phyloP scores from a whole-genome alignment of 495 filamentous ascomycete genomes.

The Sporormia fimetaria region DNA sequence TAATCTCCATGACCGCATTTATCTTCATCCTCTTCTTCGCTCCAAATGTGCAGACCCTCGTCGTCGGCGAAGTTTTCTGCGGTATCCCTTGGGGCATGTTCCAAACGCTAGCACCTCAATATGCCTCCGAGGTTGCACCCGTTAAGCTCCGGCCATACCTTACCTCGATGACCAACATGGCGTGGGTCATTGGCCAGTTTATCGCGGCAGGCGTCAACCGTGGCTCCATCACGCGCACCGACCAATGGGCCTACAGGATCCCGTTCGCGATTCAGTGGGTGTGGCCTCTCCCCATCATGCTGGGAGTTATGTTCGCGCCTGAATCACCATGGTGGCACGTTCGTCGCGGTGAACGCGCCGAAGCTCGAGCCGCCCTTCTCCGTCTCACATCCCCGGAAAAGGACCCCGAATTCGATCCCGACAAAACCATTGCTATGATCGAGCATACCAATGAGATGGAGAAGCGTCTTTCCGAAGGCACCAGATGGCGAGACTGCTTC shows the following conservation, averaged over 20 bases:
- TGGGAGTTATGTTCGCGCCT: slow-evolving; percentile 20
- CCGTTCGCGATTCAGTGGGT: slow-evolving; percentile 31
- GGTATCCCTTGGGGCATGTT: slow-evolving; percentile 30
- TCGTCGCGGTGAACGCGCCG: slow-evolving; percentile 12
- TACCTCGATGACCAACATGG: slow-evolving; percentile 25
- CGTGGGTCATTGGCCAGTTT: slow-evolving; percentile 30
- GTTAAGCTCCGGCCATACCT: slow-evolving; percentile 20
- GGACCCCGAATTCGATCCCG: slow-evolving; percentile 18
- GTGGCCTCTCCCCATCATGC: slow-evolving; percentile 28
- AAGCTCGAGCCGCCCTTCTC: slow-evolving; percentile 7
- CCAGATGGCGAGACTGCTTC: slow-evolving; percentile 19
- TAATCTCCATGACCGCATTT: slow-evolving; percentile 21
- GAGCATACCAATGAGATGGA: slow-evolving; percentile 21
- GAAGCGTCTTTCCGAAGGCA: slow-evolving; percentile 12
- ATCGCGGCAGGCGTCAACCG: slow-evolving; percentile 25
- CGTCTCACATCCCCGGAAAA: slow-evolving; percentile 14
- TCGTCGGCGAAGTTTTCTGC: slow-evolving; percentile 25
- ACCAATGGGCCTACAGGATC: slow-evolving; percentile 29
- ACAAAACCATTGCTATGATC: slow-evolving; percentile 21
- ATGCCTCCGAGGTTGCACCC: slow-evolving; percentile 28
- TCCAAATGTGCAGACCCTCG: slow-evolving; percentile 19
- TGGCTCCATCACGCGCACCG: slow-evolving; percentile 15
- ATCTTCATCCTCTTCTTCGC: slow-evolving; percentile 31
- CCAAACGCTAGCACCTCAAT: slow-evolving; percentile 28
- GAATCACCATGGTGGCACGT: slow-evolving; percentile 25